A percentile compares a stretch with the other conserved stretches of the same genome.
Evolutionary conservation across 192 early-diverging fungal species (phyloP).

Genomic region (Umbelopsis sp.): DNA sequence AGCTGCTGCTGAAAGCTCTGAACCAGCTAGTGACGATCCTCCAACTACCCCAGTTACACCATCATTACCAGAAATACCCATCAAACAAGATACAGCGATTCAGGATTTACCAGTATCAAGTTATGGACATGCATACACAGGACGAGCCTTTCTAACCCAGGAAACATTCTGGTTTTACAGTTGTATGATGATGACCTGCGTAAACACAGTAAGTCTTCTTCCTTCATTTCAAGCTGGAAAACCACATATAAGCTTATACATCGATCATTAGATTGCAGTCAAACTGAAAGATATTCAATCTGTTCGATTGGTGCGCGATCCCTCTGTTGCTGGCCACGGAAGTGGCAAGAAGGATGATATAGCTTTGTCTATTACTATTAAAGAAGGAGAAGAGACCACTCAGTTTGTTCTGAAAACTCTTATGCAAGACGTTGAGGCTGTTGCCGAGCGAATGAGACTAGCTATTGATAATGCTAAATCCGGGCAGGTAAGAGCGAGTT

Average conservation of each 20-base stretch:
- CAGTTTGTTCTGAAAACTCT: slow-evolving; percentile 21
- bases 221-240: neutral
- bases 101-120: slow-evolving; percentile 16
- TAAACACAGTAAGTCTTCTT: slow-evolving; percentile 50
- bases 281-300: slow-evolving; percentile 44
- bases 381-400: neutral
- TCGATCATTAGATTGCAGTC: slow-evolving; percentile 39
- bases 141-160: slow-evolving; percentile 60
- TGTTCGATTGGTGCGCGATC: slow-evolving; percentile 27
- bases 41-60: neutral
- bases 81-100: neutral
- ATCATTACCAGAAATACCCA: neutral
- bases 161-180: slow-evolving; percentile 63
- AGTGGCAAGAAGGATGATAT: slow-evolving; percentile 10
- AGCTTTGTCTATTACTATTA: slow-evolving; percentile 15
- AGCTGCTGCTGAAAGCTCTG: neutral
- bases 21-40: slow-evolving; percentile 34
- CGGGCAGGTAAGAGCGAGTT: neutral
- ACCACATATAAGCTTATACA: neutral
- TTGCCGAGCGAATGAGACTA: slow-evolving; percentile 20
- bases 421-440: slow-evolving; percentile 23
- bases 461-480: slow-evolving; percentile 19
- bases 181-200: slow-evolving; percentile 60
- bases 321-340: slow-evolving; percentile 22
- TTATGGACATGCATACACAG: slow-evolving; percentile 43